Evolutionary conservation across 1,139 yeast species (phyloP), one percentile per base, ranked within the genome.

Genomic region (Geotrichum siamense): DNA sequence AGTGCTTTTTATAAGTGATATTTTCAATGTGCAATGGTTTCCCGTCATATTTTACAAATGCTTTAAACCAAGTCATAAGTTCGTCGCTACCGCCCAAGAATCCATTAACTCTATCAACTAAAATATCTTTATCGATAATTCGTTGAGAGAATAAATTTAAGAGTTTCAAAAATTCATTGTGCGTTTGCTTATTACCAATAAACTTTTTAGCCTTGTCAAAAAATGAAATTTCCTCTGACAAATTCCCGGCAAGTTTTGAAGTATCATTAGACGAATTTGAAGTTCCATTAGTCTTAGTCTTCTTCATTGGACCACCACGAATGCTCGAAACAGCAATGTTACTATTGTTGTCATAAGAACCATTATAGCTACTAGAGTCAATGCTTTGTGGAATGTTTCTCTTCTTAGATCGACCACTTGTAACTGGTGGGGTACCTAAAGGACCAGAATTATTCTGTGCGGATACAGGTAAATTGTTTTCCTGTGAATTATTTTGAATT

Each of bases 171-270:
- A 91, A 91, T 65, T 91, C 98, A 53, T 82, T 82, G 62, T 91
- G 91, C 10, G 86, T 77, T 61, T 83, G 94, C 62, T 86, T 89
- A 63, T 84, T 85, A 27, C 94, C 93, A 59, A 91, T 79, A 3
- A 81, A 82, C 61, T 85, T 86, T 65, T 91, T 91, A 20, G 85
- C 96, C 61, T 82, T 83, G 60, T 91, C 98, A 58, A 91, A 91
- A 61, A 89, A 91, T 4, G 79, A 73, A 29, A 93, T 78, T 62
- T 91, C 98, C 57, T 89, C 96, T 53, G 77, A 74, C 49, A 84
- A 67, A 1, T 84, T 72, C 22, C 74, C 72, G 51, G 41, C 32
- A 3, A 37, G 32, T 29, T 39, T 39, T 8, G 87, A 86, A 0
- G 95, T 93, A 5, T 85, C 81, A 48, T 86, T 70, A 9, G 89